Evolutionary conservation across 257 asterid species (phyloP), one percentile per base, ranked within the genome.

Genomic region (Agastache rugosa): DNA sequence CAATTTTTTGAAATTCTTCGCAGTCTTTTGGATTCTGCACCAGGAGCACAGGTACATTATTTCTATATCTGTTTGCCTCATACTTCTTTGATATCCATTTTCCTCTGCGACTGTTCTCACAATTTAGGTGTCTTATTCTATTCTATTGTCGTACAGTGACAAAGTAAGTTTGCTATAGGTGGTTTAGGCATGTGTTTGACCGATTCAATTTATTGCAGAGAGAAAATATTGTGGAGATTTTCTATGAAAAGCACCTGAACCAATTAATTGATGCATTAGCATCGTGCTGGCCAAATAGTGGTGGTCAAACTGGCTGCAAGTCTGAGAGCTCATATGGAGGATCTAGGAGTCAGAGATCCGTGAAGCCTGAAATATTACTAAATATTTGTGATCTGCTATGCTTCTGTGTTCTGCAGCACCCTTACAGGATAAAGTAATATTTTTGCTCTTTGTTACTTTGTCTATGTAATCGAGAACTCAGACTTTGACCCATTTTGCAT

Each of bases 1-100:
- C 99, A 95, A 59, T 95, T 92, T 85, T 86, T 92, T 82, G 98
- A 95, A 85, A 87, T 92, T 83, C 84, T 95, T 76, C 98, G 97
- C 81, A 95, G 86, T 86, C 98, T 95, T 75, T 79, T 95, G 85
- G 99, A 95, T 77, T 80, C 96, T 78, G 51, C 96, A 54, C 81
- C 96, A 75, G 98, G 96, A 76, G 59, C 90, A 22, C 98, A 90
- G 92, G 99, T 95, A 78, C 62, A 54, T 64, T 73, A 15, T 41
- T 42, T 51, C 8, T 61, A 53, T 70, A 58, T 29, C 53, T 59
- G 50, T 50, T 50, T 27, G 22, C 41, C 17, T 77, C 42, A 37
- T 76, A 37, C 64, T 66, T 65, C 69, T 59, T 65, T 42, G 50
- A n/a, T 68, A 39, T 58, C 12, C 56, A 22, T 10, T 61, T 66